Percentiles rank a stretch among this genome's conserved stretches.
These are phyloP conservation scores for Kodamaea alishanica DNA, from an alignment of 1,139 yeast genomes.

Conservation along the genomic window DNA sequence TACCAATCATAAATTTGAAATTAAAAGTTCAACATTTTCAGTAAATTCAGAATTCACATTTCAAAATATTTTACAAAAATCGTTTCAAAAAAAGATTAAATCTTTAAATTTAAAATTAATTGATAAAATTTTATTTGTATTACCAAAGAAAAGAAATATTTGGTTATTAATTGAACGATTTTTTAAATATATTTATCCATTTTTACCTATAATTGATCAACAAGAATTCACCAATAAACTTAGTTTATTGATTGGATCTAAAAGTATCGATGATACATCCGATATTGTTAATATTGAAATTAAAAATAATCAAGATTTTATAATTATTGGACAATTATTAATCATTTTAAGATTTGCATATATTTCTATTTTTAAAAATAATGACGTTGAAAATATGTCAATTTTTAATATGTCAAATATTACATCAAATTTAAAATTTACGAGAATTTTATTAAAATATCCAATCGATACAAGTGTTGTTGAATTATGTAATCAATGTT, in stretches of 20 bases:
- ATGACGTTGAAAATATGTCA: constrained; percentile 12
- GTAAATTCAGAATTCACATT: no score
- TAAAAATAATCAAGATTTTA: constrained; percentile 11
- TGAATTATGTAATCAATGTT: constrained; percentile 24
- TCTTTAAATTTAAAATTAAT: constrained; percentile 1
- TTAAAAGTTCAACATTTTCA: neutral
- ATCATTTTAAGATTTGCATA: constrained; percentile 17
- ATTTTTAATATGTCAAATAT: constrained; percentile 5
- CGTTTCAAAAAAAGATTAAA: constrained; percentile 5
- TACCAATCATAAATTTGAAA: neutral
- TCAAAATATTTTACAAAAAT: neutral
- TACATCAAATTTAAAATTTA: constrained; percentile 14
- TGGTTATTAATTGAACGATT: constrained; percentile 19
- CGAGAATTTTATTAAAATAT: constrained; percentile 18
- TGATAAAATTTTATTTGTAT: constrained; percentile 7
- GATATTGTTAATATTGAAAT: constrained; percentile 10
- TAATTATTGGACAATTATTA: constrained; percentile 14
- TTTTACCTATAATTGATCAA: constrained; percentile 18
- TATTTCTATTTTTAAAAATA: constrained; percentile 17
- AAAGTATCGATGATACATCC: constrained; percentile 6
- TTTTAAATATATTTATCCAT: constrained; percentile 16
- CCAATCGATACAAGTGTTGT: constrained; percentile 33
- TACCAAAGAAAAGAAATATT: constrained; percentile 15
- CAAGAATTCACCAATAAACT: constrained; percentile 14
- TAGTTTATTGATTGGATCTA: constrained; percentile 13